These are phyloP conservation scores for Madurella fahalii DNA, from an alignment of 2,329 filamentous ascomycete genomes.

Conservation along the genomic window DNA sequence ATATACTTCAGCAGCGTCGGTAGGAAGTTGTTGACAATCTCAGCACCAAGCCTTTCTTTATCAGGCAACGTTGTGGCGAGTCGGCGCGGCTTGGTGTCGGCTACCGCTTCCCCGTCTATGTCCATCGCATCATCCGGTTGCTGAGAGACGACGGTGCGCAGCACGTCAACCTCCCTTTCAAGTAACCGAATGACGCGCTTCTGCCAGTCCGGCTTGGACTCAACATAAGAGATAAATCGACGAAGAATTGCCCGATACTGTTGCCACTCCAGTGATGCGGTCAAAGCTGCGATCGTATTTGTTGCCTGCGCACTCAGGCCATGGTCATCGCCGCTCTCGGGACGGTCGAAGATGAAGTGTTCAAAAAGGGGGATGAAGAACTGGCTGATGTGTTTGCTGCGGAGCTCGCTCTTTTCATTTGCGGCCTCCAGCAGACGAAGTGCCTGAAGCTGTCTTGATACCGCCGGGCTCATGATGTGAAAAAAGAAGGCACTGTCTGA, in stretches of 20 bases:
- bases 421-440: slow-evolving; percentile 70
- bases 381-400: slow-evolving; percentile 73
- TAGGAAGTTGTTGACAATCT: slow-evolving; percentile 71
- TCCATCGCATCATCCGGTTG: slow-evolving; percentile 40
- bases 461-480: slow-evolving; percentile 86
- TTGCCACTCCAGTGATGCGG: slow-evolving; percentile 78
- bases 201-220: slow-evolving; percentile 74
- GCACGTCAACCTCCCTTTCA: slow-evolving; percentile 73
- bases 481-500: slow-evolving; percentile 75
- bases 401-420: slow-evolving; percentile 60
- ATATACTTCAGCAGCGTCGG: slow-evolving; percentile 79
- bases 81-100: slow-evolving; percentile 31
- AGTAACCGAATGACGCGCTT: slow-evolving; percentile 83
- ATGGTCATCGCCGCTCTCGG: slow-evolving; percentile 70
- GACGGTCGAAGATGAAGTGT: slow-evolving; percentile 85
- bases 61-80: slow-evolving; percentile 65
- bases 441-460: slow-evolving; percentile 79
- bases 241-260: slow-evolving; percentile 83
- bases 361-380: slow-evolving; percentile 90
- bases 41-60: slow-evolving; percentile 62
- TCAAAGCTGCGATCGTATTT: slow-evolving; percentile 70
- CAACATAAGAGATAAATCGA: slow-evolving; percentile 77
- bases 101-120: slow-evolving; percentile 32
- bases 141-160: slow-evolving; percentile 52
- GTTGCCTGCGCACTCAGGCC: slow-evolving; percentile 84